Base-by-base conservation (phyloP, 306 rosid species). In the Castanea crenata region DNA sequence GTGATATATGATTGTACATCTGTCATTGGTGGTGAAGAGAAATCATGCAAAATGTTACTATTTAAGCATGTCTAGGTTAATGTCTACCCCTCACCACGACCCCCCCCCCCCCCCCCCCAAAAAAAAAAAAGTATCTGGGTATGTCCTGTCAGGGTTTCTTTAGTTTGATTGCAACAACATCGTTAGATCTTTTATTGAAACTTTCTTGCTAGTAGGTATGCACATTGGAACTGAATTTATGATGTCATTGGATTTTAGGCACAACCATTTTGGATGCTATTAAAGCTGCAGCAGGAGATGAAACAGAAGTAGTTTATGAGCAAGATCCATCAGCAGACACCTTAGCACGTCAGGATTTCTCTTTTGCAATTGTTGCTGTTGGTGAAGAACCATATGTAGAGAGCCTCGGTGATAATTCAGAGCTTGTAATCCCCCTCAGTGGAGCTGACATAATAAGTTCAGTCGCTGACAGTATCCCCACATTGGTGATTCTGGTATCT, bases 331-430 rank as follows among this genome's bases (percentile, higher is more conserved):
- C 90, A 29, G 49, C 55, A 46, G 81, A 82, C 2, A 86, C 88
- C 58, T 86, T 88, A 62, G 79, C 78, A 73, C 61, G 79, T 27
- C 63, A 65, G 55, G 90, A 88, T 31, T 70, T 86, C 61, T 84
- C 90, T 69, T 84, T 74, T 59, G 88, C 89, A 41, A 81, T 88
- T 29, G 79, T 88, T 20, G 90, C 62, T 71, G 85, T 86, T 80
- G 92, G 92, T 14, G 92, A 88, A 73, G 77, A 65, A 31, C 90
- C 90, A 18, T 88, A 86, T 64, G 87, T 78, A n/a, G 90, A 88
- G 81, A 82, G 56, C 67, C 62, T 65, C 0, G 88, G 90, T 27
- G 92, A 88, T 69, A 74, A 75, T 55, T 55, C 74, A 1, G 64
- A 65, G 64, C 88, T 88, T 57, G 55, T 55, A 29, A 83, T 88